A percentile compares a stretch with the other conserved stretches of the same genome.
These are phyloP conservation scores for Talaromyces sp. DNA, from an alignment of 2,329 filamentous ascomycete species.

Conservation along the genomic window DNA sequence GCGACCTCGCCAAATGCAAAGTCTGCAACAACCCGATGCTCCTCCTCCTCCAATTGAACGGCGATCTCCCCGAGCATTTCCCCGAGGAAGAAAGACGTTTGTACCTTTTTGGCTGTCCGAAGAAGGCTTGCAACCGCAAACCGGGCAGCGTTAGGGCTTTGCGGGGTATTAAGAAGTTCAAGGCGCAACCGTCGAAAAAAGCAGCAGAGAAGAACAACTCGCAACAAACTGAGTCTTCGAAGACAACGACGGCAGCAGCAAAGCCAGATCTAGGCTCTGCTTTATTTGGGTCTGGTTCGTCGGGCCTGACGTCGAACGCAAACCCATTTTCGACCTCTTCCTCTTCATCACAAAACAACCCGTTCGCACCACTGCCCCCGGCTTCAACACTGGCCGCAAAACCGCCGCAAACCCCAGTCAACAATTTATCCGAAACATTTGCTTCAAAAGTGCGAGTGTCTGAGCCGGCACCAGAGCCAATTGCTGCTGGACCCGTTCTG, in stretches of 20 bases:
- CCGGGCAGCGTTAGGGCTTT: slow-evolving; percentile 74
- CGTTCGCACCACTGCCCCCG: slow-evolving; percentile 51
- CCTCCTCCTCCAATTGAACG: slow-evolving; percentile 84
- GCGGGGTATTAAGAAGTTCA: slow-evolving; percentile 57
- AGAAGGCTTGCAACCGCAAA: slow-evolving; percentile 73
- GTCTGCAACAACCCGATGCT: slow-evolving; percentile 79
- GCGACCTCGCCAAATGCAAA: slow-evolving; percentile 75
- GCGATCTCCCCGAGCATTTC: slow-evolving; percentile 79
- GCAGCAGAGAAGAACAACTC: slow-evolving; percentile 15
- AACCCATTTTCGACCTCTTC: slow-evolving; percentile 53
- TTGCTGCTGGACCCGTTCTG: slow-evolving; percentile 47
- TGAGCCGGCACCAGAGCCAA: slow-evolving; percentile 28
- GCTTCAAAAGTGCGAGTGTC: slow-evolving; percentile 62
- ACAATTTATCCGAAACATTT: slow-evolving; percentile 69
- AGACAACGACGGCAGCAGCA: slow-evolving; percentile 8
- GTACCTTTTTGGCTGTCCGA: slow-evolving; percentile 78
- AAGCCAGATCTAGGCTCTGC: slow-evolving; percentile 48
- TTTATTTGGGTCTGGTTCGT: slow-evolving; percentile 53
- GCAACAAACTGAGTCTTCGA: slow-evolving; percentile 13
- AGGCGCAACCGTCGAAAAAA: slow-evolving; percentile 27
- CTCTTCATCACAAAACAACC: slow-evolving; percentile 44
- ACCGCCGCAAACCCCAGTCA: slow-evolving; percentile 36
- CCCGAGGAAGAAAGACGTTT: slow-evolving; percentile 81
- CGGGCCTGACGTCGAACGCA: slow-evolving; percentile 46
- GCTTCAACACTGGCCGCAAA: slow-evolving; percentile 40